Percentiles rank a stretch among this genome's conserved stretches.
Conservation (phyloP, 257 asterid genomes). For the Eustoma russellianum region DNA sequence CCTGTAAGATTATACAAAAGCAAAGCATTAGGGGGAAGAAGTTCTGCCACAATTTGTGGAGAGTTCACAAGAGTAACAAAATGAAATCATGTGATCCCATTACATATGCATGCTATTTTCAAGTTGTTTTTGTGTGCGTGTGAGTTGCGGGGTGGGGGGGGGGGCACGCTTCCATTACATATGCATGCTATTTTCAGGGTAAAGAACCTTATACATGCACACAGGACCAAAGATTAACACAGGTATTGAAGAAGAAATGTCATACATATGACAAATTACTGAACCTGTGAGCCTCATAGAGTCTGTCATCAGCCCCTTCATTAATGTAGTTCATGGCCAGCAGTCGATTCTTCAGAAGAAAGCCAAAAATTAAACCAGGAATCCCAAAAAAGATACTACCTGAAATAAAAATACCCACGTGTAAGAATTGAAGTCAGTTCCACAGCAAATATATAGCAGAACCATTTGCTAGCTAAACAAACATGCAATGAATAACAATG, state of each 20-base stretch:
- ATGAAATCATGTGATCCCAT: background rate
- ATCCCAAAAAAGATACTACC: background rate
- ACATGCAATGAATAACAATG: too few species aligned
- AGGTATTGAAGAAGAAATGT: slow-evolving; percentile 2
- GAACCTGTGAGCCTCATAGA: slow-evolving; percentile 94
- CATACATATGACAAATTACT: slow-evolving; percentile 14
- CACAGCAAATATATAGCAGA: too few species aligned
- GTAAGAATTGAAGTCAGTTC: too few species aligned
- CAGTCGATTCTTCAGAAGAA: slow-evolving; percentile 78
- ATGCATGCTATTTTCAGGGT: background rate
- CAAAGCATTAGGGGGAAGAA: background rate
- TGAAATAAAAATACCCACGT: too few species aligned
- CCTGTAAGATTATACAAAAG: slow-evolving; percentile 42
- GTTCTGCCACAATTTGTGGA: too few species aligned
- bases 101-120: too few species aligned
- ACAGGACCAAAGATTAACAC: background rate
- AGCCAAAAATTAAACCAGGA: background rate
- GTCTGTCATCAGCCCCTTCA: slow-evolving; percentile 74
- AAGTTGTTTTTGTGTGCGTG: background rate
- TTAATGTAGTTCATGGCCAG: slow-evolving; percentile 99
- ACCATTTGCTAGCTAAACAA: too few species aligned
- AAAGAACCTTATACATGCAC: slow-evolving; percentile 1
- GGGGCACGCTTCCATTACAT: too few species aligned
- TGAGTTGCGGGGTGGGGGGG: too few species aligned
- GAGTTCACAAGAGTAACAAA: background rate